These are phyloP conservation scores for Suillus decipiens DNA, from an alignment of 768 basidiomycete species.

Conservation along the genomic window DNA sequence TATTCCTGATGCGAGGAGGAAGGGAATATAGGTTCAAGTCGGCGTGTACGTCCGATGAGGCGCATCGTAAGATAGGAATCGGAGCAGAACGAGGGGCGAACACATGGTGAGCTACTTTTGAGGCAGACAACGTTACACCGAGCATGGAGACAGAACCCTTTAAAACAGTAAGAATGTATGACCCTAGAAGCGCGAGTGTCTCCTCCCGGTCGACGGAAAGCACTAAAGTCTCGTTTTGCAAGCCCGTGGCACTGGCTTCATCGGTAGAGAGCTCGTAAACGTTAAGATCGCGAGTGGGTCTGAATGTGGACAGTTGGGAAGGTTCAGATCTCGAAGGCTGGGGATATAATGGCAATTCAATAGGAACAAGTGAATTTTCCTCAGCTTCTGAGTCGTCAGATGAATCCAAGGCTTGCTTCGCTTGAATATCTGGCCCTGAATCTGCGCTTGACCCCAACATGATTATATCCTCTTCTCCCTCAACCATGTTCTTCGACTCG, in stretches of 20 bases:
- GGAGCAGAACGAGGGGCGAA: constrained; percentile 84
- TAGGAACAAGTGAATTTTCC: not conserved
- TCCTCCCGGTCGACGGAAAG: constrained; percentile 3
- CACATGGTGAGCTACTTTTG: constrained; percentile 46
- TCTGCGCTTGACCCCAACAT: constrained; percentile 4
- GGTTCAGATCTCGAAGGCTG: constrained; percentile 1
- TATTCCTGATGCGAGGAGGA: constrained; percentile 19
- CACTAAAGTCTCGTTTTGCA: not conserved
- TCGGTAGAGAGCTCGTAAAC: not conserved
- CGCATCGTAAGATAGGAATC: constrained; percentile 52
- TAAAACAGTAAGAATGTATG: constrained; percentile 60
- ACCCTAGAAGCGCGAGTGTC: constrained; percentile 63
- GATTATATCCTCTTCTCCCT: not conserved
- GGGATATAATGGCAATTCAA: not conserved
- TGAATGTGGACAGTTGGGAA: not conserved
- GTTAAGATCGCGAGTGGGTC: not conserved
- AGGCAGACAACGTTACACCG: constrained; percentile 53
- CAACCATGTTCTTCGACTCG: not conserved
- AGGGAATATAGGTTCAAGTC: constrained; percentile 5
- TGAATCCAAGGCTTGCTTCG: not conserved
- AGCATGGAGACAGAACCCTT: constrained; percentile 59
- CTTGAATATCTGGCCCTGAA: constrained; percentile 2
- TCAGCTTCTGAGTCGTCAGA: constrained; percentile 5
- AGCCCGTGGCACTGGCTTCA: not conserved
- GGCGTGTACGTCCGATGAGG: constrained; percentile 17